These are phyloP conservation scores for Polychaeton citri DNA, from an alignment of 2,329 filamentous ascomycete genomes.

Conservation along the genomic window DNA sequence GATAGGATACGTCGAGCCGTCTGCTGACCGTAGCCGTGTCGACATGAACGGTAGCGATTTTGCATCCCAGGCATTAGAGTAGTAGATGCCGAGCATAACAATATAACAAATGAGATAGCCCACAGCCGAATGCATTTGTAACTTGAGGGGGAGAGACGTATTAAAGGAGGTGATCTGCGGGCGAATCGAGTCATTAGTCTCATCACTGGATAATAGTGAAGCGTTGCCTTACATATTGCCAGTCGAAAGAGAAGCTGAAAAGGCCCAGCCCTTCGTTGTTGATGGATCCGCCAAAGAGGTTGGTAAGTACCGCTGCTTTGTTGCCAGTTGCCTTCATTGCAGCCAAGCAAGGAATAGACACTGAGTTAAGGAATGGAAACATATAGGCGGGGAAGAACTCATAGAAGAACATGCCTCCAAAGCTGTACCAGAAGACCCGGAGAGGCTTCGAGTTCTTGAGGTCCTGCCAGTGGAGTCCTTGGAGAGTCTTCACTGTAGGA, in stretches of 20 bases:
- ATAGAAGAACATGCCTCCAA: slow-evolving; percentile 35
- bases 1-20: slow-evolving; percentile 27
- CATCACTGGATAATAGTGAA: no score
- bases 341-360: slow-evolving; percentile 43
- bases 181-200: slow-evolving; percentile 1
- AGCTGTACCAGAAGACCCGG: slow-evolving; percentile 40
- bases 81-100: slow-evolving; percentile 41
- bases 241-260: slow-evolving; percentile 39
- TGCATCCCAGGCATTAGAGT: slow-evolving; percentile 35
- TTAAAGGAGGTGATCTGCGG: slow-evolving; percentile 38
- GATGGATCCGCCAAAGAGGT: slow-evolving; percentile 37
- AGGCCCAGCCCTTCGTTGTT: slow-evolving; percentile 42
- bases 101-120: slow-evolving; percentile 38
- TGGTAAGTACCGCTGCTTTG: slow-evolving; percentile 32
- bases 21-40: slow-evolving; percentile 28
- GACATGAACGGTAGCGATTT: slow-evolving; percentile 42
- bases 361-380: slow-evolving; percentile 41
- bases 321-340: slow-evolving; percentile 37
- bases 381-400: slow-evolving; percentile 44
- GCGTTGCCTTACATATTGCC: slow-evolving; percentile 29
- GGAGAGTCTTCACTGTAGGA: slow-evolving; percentile 40
- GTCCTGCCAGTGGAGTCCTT: slow-evolving; percentile 41
- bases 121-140: slow-evolving; percentile 29
- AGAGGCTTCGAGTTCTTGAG: slow-evolving; percentile 39
- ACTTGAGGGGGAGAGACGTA: slow-evolving; percentile 39